A percentile compares a stretch with the other conserved stretches of the same genome.
phyloP scores from a whole-genome alignment of 371 early-diverging fungal genomes.

The Apophysomyces elegans region DNA sequence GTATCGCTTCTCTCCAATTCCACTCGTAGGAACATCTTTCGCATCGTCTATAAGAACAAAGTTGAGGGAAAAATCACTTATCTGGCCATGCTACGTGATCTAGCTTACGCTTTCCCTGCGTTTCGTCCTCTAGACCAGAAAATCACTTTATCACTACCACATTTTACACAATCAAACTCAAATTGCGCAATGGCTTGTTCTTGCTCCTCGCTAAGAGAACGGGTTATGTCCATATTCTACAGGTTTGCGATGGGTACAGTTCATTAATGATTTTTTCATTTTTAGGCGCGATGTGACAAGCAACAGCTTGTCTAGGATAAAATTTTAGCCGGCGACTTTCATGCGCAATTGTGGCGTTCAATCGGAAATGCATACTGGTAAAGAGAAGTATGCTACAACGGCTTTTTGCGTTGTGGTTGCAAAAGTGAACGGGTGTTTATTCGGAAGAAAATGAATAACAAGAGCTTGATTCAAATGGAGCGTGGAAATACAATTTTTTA shows the following conservation, averaged over 20 bases:
- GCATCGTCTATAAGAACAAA: not conserved
- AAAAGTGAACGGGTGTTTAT: no score
- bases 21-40: constrained; percentile 1
- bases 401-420: no score
- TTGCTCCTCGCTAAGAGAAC: not conserved
- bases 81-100: not conserved
- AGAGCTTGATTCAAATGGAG: not conserved
- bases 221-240: not conserved
- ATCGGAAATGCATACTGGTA: no score
- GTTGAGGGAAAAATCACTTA: not conserved
- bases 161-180: not conserved
- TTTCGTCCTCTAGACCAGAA: constrained; percentile 2
- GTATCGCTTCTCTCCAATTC: constrained; percentile 6
- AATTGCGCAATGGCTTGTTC: not conserved
- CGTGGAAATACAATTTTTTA: not conserved
- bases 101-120: constrained; percentile 3
- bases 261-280: not conserved
- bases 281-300: not conserved
- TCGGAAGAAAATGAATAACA: no score
- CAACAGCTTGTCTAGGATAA: no score
- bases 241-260: not conserved
- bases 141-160: not conserved
- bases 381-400: no score
- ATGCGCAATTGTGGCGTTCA: no score
- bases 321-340: no score